Conservation (phyloP, 1,139 yeast species). For the Yamadazyma diddensiae region DNA sequence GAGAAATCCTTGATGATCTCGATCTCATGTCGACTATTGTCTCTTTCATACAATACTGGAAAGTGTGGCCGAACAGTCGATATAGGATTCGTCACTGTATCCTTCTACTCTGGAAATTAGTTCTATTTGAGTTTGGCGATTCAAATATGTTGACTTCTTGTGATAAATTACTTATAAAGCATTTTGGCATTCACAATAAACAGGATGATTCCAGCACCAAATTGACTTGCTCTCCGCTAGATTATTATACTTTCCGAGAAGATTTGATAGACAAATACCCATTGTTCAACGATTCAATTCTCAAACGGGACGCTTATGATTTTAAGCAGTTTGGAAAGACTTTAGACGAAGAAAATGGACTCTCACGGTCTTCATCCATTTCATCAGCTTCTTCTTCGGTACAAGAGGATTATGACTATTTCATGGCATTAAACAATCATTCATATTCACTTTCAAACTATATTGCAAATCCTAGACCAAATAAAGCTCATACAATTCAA, state of each 20-base stretch:
- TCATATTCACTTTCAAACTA: conserved; percentile 55
- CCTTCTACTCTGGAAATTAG: conserved; percentile 54
- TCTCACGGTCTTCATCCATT: not conserved
- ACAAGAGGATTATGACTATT: conserved; percentile 26
- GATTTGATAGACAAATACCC: conserved; percentile 79
- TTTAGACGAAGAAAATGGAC: conserved; percentile 10
- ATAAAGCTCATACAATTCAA: conserved; percentile 50
- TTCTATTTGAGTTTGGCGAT: conserved; percentile 68
- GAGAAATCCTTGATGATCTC: conserved; percentile 21
- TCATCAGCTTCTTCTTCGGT: conserved; percentile 13
- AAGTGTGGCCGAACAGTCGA: conserved; percentile 45
- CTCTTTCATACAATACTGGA: conserved; percentile 60
- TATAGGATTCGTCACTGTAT: conserved; percentile 51
- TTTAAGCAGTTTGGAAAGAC: conserved; percentile 17
- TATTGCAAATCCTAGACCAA: conserved; percentile 59
- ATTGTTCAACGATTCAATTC: conserved; percentile 34
- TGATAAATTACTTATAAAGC: conserved; percentile 47
- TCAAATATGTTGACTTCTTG: conserved; percentile 37
- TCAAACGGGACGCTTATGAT: conserved; percentile 15
- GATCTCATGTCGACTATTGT: conserved; percentile 47
- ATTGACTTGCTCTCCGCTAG: conserved; percentile 68
- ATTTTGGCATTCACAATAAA: conserved; percentile 40
- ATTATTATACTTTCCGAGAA: conserved; percentile 74
- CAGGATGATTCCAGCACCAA: conserved; percentile 18
- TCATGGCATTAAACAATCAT: conserved; percentile 43